phyloP scores from a whole-genome alignment of 2,329 filamentous ascomycete species.

The Xylariaceae sp. region DNA sequence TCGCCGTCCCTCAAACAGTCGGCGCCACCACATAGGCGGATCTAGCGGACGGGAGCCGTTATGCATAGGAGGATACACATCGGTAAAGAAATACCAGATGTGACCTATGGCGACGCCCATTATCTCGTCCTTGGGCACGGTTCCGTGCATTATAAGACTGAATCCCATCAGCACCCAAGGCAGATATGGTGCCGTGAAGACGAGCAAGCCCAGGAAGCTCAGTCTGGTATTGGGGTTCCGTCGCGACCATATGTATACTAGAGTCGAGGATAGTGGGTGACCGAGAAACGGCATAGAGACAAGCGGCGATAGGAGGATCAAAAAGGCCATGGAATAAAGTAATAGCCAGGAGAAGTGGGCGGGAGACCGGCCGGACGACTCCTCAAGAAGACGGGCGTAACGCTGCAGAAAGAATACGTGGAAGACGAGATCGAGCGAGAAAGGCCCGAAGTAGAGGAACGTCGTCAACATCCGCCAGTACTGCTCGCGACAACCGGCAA shows the following conservation, averaged over 20 bases:
- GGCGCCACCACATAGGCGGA: slow-evolving; percentile 84
- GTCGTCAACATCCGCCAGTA: slow-evolving; percentile 97
- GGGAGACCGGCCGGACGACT: slow-evolving; percentile 84
- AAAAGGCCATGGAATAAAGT: slow-evolving; percentile 73
- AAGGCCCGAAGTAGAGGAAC: slow-evolving; percentile 94
- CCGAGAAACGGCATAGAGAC: slow-evolving; percentile 91
- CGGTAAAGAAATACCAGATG: slow-evolving; percentile 96
- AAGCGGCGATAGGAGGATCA: slow-evolving; percentile 78
- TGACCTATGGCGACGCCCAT: slow-evolving; percentile 93
- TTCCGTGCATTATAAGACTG: slow-evolving; percentile 84
- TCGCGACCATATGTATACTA: slow-evolving; percentile 97
- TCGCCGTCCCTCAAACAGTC: slow-evolving; percentile 67
- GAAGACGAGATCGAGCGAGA: slow-evolving; percentile 91
- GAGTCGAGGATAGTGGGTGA: slow-evolving; percentile 83
- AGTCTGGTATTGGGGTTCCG: slow-evolving; percentile 88
- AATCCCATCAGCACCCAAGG: slow-evolving; percentile 96
- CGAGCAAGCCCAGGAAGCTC: slow-evolving; percentile 81
- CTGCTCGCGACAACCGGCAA: slow-evolving; percentile 42
- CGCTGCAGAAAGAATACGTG: slow-evolving; percentile 98
- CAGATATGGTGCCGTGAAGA: slow-evolving; percentile 90
- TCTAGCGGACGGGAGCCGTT: slow-evolving; percentile 80
- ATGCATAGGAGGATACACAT: slow-evolving; percentile 91
- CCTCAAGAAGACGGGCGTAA: slow-evolving; percentile 91
- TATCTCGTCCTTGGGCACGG: slow-evolving; percentile 90
- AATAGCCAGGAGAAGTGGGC: slow-evolving; percentile 95